Conservation (phyloP, 73 alveolate species). For the Paramecium sonneborni region DNA sequence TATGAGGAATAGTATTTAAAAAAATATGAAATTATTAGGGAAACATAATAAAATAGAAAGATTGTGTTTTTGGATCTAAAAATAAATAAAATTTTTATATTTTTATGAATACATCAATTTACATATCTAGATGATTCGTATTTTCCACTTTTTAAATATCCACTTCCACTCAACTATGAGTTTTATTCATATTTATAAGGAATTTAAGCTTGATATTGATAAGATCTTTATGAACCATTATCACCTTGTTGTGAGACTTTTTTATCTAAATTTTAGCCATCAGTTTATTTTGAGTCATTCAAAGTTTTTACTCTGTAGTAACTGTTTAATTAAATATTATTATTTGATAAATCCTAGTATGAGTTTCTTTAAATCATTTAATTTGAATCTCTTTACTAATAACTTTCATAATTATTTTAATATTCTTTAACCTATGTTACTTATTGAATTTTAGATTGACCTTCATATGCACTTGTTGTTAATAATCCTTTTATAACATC, state of each 20-base stretch:
- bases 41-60: too few species aligned
- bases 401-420: not conserved
- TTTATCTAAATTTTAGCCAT: not conserved
- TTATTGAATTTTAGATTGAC: not conserved
- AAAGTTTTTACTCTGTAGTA: not conserved
- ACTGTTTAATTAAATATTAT: not conserved
- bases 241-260: not conserved
- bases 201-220: not conserved
- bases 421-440: not conserved
- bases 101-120: not conserved
- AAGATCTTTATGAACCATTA: conserved; percentile 5
- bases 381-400: not conserved
- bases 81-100: too few species aligned
- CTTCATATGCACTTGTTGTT: not conserved
- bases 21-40: too few species aligned
- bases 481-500: not conserved
- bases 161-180: not conserved
- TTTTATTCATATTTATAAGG: not conserved
- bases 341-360: not conserved
- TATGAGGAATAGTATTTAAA: too few species aligned
- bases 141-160: not conserved
- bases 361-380: not conserved
- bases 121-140: not conserved
- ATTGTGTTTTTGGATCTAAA: too few species aligned
- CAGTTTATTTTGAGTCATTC: not conserved